phyloP scores from a whole-genome alignment of 2,329 filamentous ascomycete genomes.

The Beauveria rudraprayagi region DNA sequence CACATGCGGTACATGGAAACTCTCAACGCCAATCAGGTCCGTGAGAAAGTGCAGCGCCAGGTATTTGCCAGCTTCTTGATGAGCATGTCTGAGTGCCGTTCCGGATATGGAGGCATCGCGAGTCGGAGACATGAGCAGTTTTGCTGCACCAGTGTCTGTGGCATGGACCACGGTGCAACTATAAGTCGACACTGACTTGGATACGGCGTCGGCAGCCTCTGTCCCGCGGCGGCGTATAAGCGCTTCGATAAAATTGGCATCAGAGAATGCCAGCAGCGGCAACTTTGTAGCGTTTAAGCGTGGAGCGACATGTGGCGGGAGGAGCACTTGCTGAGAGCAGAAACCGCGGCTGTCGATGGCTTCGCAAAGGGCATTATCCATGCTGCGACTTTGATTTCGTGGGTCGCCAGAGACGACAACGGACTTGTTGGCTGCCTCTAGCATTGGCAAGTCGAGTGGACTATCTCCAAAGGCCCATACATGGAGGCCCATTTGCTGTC shows the following conservation, averaged over 20 bases:
- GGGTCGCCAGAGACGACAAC: conserved; percentile 47
- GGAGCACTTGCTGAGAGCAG: conserved; percentile 35
- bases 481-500: conserved; percentile 28
- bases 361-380: conserved; percentile 37
- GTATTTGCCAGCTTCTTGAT: conserved; percentile 42
- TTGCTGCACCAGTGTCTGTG: conserved; percentile 34
- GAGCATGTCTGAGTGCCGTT: conserved; percentile 37
- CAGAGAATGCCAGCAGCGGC: conserved; percentile 21
- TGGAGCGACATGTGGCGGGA: conserved; percentile 31
- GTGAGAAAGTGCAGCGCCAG: conserved; percentile 42
- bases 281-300: conserved; percentile 36
- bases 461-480: conserved; percentile 56
- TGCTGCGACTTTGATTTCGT: conserved; percentile 38
- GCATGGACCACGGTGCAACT: conserved; percentile 25
- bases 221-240: not conserved
- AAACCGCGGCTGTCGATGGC: conserved; percentile 35
- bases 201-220: no score
- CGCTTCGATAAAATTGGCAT: not conserved
- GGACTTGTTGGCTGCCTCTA: conserved; percentile 42
- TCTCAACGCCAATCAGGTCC: conserved; percentile 40
- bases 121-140: conserved; percentile 45
- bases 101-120: conserved; percentile 41
- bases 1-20: conserved; percentile 41
- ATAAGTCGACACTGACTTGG: not conserved
- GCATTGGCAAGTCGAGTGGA: conserved; percentile 49